phyloP scores from a whole-genome alignment of 306 rosid species.

The Casuarina equisetifolia region DNA sequence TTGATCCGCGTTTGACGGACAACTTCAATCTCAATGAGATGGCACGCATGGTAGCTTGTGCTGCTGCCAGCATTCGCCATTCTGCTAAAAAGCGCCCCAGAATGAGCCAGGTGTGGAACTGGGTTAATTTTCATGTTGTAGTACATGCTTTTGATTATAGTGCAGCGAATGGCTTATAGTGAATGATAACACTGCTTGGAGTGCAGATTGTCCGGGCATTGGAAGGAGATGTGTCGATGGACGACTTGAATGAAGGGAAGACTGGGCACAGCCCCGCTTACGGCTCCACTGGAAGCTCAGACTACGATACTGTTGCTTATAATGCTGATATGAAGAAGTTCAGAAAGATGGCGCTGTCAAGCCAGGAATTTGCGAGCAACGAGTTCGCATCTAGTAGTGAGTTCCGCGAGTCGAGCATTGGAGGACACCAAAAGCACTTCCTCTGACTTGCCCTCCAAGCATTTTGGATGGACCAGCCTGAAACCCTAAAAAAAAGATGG shows the following conservation, averaged over 20 bases:
- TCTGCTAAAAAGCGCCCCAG: slow-evolving; percentile 73
- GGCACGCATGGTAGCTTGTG: slow-evolving; percentile 72
- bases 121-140: too few relatives aligned
- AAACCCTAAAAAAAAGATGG: too few relatives aligned
- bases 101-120: slow-evolving; percentile 74
- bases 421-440: slow-evolving; percentile 13
- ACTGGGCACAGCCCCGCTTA: slow-evolving; percentile 17
- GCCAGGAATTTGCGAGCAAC: slow-evolving; percentile 52
- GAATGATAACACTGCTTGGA: background rate
- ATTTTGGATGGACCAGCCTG: too few relatives aligned
- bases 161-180: background rate
- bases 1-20: slow-evolving; percentile 58
- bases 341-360: slow-evolving; percentile 52
- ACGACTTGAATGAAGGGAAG: slow-evolving; percentile 67
- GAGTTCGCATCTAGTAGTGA: slow-evolving; percentile 52
- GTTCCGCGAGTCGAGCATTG: slow-evolving; percentile 33
- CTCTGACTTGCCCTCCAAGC: background rate
- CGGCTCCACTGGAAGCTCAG: slow-evolving; percentile 44
- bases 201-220: slow-evolving; percentile 66
- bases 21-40: slow-evolving; percentile 59
- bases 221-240: slow-evolving; percentile 72
- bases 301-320: slow-evolving; percentile 54
- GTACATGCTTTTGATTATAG: too few relatives aligned
- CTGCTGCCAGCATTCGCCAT: slow-evolving; percentile 86
- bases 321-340: slow-evolving; percentile 60